Conservation (phyloP, 2,329 filamentous ascomycete species). For the Pleoardoris graminearum region DNA sequence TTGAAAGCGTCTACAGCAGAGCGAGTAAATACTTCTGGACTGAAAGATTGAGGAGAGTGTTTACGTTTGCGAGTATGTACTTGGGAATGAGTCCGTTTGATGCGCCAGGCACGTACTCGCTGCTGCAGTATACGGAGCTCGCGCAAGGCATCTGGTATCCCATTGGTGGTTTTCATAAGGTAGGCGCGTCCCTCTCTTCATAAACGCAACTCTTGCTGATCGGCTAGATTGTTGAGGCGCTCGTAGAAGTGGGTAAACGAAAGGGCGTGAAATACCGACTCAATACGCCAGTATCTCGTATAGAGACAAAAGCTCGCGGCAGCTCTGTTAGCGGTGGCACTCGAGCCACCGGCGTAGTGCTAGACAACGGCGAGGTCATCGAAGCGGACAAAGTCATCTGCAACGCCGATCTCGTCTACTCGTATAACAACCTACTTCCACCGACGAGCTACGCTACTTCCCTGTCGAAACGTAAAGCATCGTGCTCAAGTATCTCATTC, state of each 20-base stretch:
- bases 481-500: slow-evolving; percentile 75
- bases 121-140: slow-evolving; percentile 75
- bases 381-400: slow-evolving; percentile 68
- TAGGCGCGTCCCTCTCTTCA: slow-evolving; percentile 33
- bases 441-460: slow-evolving; percentile 49
- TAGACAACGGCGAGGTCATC: slow-evolving; percentile 61
- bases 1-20: slow-evolving; percentile 70
- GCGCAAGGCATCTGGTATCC: slow-evolving; percentile 79
- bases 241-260: slow-evolving; percentile 65
- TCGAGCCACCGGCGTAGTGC: slow-evolving; percentile 60
- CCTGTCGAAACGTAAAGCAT: slow-evolving; percentile 58
- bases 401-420: slow-evolving; percentile 75
- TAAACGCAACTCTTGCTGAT: slow-evolving; percentile 8
- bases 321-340: too few relatives aligned
- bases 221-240: slow-evolving; percentile 57
- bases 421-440: slow-evolving; percentile 71
- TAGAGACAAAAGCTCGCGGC: slow-evolving; percentile 60
- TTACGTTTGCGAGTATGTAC: slow-evolving; percentile 81
- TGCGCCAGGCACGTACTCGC: slow-evolving; percentile 72
- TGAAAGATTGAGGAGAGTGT: slow-evolving; percentile 69
- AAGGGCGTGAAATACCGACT: slow-evolving; percentile 66
- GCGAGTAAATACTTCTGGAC: slow-evolving; percentile 70
- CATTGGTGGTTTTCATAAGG: slow-evolving; percentile 68
- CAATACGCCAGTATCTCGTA: slow-evolving; percentile 59
- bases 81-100: slow-evolving; percentile 81